Percentiles rank a stretch among this genome's conserved stretches.
These are phyloP conservation scores for Sarcodon aspratus DNA, from an alignment of 768 basidiomycete genomes.

Conservation along the genomic window DNA sequence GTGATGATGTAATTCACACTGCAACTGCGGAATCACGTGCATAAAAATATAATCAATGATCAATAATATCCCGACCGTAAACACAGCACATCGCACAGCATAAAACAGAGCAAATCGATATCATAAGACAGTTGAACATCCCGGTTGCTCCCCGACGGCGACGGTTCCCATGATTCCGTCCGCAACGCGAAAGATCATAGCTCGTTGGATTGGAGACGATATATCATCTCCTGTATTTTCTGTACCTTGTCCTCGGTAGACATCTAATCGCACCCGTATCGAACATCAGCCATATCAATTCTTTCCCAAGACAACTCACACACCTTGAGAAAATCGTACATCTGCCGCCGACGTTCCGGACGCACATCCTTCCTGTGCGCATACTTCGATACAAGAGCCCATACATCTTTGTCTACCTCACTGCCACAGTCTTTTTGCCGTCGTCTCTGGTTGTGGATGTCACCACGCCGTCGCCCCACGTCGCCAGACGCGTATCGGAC, in stretches of 20 bases:
- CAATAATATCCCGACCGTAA: too few species aligned
- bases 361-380: constrained; percentile 27
- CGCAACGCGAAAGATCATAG: not conserved
- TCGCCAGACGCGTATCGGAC: not conserved
- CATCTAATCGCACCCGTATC: constrained; percentile 26
- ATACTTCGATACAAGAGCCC: constrained; percentile 34
- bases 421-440: not conserved
- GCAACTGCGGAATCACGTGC: not conserved
- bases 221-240: constrained; percentile 39
- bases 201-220: constrained; percentile 19
- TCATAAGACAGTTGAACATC: not conserved
- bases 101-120: not conserved
- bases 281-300: not conserved
- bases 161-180: too few species aligned
- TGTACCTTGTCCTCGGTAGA: constrained; percentile 40
- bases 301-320: constrained; percentile 6
- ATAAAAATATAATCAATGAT: not conserved
- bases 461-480: not conserved
- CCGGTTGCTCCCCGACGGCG: too few species aligned
- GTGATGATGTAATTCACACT: not conserved
- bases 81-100: not conserved
- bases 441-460: not conserved
- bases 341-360: constrained; percentile 26
- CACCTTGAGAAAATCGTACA: constrained; percentile 44
- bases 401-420: constrained; percentile 8